These are phyloP conservation scores for Eucalyptus pauciflora DNA, from an alignment of 345 rosid genomes.

Conservation along the genomic window DNA sequence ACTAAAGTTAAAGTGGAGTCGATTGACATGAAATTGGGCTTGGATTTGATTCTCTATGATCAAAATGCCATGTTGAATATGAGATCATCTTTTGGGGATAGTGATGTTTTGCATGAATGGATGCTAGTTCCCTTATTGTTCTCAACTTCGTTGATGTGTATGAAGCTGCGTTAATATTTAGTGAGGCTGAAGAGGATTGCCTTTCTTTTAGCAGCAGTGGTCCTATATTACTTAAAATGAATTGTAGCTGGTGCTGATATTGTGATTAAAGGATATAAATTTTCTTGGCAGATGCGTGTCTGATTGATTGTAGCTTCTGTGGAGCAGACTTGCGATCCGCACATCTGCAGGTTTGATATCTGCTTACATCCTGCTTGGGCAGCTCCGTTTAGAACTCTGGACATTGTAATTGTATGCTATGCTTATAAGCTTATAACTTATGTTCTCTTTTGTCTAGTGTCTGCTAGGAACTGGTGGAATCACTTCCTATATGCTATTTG, in stretches of 20 bases:
- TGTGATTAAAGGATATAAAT: background rate
- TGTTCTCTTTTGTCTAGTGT: background rate
- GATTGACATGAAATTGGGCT: background rate
- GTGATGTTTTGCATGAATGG: background rate
- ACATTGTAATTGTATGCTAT: background rate
- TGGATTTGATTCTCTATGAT: background rate
- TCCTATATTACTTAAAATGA: background rate
- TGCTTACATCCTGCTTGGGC: background rate
- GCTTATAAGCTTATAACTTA: background rate
- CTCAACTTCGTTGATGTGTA: background rate
- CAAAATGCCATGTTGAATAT: background rate
- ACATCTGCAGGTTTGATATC: conserved; percentile 62
- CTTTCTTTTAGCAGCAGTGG: background rate
- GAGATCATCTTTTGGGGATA: background rate
- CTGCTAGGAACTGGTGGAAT: background rate
- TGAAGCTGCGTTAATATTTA: background rate
- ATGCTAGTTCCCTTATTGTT: background rate
- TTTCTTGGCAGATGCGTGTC: conserved; percentile 65
- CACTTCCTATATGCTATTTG: background rate
- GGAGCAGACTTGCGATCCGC: conserved; percentile 89
- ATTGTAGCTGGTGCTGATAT: background rate
- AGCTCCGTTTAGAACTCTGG: background rate
- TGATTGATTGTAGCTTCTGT: conserved; percentile 75
- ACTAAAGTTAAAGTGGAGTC: background rate
- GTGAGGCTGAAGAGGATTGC: background rate